Base-by-base conservation (phyloP, 306 rosid species). In the Trifolium repens region DNA sequence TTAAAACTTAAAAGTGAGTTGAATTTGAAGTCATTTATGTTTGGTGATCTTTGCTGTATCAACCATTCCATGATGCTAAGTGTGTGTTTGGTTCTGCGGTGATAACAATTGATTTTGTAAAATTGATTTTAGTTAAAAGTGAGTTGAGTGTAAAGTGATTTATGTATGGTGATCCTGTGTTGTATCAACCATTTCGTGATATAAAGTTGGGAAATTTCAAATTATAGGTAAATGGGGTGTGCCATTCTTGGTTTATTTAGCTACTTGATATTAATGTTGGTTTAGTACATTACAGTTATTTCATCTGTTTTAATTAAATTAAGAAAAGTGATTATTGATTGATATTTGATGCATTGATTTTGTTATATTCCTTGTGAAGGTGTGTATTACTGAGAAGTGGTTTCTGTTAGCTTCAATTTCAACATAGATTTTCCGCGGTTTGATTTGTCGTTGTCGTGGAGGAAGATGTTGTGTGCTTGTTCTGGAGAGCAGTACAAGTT, bases 381-480 rank as follows among this genome's bases (percentile, higher is more conserved):
- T 7, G 34, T n/a, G 7, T 63, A 60, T 65, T 63, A 60, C 61
- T 43, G 75, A 85, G 68, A 79, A 81, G 84, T 81, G 80, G 63
- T 63, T 72, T 78, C 57, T 76, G 54, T 63, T 44, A 65, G 50
- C 68, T 46, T 72, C 63, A 26, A 10, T 61, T 59, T 74, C n/a
- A 67, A 84, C 76, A 60, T 32, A 8, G 52, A 9, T 39, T 74
- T 62, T 50, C 19, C 1, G 2, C 16, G 13, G 35, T 71, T 24
- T 24, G 4, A 6, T 42, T 24, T 16, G n/a, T 61, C 7, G 4
- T 26, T 75, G 26, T 73, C 72, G 78, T 72, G 72, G 74, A 89
- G 70, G 74, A 89, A 91, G 85, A 94, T 94, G 97, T 75, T 94
- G 97, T 94, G 97, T 68, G 93, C 98, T 75, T 94, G 98, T 80